Evolutionary conservation across 1,284 basidiomycete species (phyloP).

Genomic region (Puccinia horiana): DNA sequence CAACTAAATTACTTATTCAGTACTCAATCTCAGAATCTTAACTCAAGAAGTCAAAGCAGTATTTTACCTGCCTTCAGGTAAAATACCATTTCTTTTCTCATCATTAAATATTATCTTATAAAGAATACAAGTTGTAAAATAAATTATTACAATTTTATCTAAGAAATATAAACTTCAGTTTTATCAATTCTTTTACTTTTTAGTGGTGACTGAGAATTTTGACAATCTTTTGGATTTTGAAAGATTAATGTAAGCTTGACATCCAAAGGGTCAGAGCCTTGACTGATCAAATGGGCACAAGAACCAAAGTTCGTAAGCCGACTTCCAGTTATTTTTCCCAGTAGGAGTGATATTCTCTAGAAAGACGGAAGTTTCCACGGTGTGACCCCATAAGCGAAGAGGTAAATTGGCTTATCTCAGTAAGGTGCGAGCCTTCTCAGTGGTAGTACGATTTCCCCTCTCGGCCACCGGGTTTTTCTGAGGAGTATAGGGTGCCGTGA

Average conservation of each 20-base stretch:
- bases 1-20: too few relatives aligned
- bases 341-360: constrained; percentile 57
- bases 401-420: constrained; percentile 55
- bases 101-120: too few relatives aligned
- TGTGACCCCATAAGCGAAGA: constrained; percentile 58
- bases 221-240: background rate
- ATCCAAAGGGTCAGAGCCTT: constrained; percentile 15
- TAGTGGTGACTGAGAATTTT: background rate
- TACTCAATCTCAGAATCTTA: too few relatives aligned
- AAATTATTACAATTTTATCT: too few relatives aligned
- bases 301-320: constrained; percentile 4
- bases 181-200: background rate
- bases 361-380: constrained; percentile 56
- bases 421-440: constrained; percentile 55
- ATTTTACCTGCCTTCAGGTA: too few relatives aligned
- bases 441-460: constrained; percentile 56
- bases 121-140: too few relatives aligned
- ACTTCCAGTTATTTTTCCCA: background rate
- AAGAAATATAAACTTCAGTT: background rate
- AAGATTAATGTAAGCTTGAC: constrained; percentile 1
- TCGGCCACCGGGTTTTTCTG: constrained; percentile 58
- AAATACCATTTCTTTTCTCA: too few relatives aligned
- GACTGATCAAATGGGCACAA: background rate
- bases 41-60: too few relatives aligned
- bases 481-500: constrained; percentile 57